Base-by-base conservation (phyloP, 2,329 filamentous ascomycete species). In the Exophiala spinifera region DNA sequence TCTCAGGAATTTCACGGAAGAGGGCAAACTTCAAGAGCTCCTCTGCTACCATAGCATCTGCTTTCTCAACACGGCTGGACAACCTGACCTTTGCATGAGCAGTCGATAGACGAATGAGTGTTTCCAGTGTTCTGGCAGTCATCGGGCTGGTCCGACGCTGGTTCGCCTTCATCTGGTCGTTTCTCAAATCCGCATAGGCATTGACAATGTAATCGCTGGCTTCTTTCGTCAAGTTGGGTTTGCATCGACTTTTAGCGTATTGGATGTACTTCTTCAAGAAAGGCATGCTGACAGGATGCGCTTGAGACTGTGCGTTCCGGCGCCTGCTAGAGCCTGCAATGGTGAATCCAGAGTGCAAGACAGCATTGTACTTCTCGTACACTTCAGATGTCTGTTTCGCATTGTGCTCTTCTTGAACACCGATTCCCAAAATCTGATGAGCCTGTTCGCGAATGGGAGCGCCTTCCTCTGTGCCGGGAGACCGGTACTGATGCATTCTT, bases 241-340 rank as follows among this genome's bases (percentile, higher is more conserved):
- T 95, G 66, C 96, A 82, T 67, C 94, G 80, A 33, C 83, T 88
- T 76, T 99, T 99, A 61, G 94, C 91, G 71, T 99, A 99, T 69
- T 99, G 94, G 43, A 99, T 95, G 72, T 96, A 99, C 74, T 99
- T 99, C 77, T 99, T 99, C 78, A 99, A 91, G 74, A 99, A 99
- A 0, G 91, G 89, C 57, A 99, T 96, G 74, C 89, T 95, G 50
- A 99, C 78, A 4, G 62, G 62, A 14, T 54, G 59, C 13, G 99
- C 89, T 61, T 87, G 87, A 70, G 88, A 88, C 63, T 83, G 84
- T 21, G 6, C 36, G 17, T 39, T 39, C 36, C 86, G 76, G 10
- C 89, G 88, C 36, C 89, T 83, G 8, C 88, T 87, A 11, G 28
- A 31, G 11, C 85, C 79, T 3, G 86, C 89, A 14, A 89, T 74